phyloP scores from a whole-genome alignment of 2,329 filamentous ascomycete species.

The Fusarium sp. region DNA sequence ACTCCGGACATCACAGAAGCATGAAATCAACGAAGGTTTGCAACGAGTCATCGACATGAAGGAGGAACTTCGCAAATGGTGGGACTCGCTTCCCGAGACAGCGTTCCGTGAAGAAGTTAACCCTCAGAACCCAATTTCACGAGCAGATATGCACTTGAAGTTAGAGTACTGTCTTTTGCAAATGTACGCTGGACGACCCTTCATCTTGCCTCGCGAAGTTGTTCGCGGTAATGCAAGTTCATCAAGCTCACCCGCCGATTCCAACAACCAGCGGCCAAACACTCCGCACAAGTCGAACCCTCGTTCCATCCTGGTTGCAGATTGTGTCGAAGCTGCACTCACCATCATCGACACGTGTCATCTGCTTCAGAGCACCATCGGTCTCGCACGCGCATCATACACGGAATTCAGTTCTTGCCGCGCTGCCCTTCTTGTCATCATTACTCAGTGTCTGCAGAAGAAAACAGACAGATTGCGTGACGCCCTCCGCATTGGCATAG shows the following conservation, averaged over 20 bases:
- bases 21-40: slow-evolving; percentile 49
- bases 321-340: slow-evolving; percentile 64
- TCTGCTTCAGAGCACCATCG: slow-evolving; percentile 60
- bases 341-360: slow-evolving; percentile 63
- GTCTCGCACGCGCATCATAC: slow-evolving; percentile 65
- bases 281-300: slow-evolving; percentile 48
- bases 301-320: slow-evolving; percentile 57
- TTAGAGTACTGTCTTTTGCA: slow-evolving; percentile 64
- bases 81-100: slow-evolving; percentile 51
- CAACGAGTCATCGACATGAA: slow-evolving; percentile 52
- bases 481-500: slow-evolving; percentile 60
- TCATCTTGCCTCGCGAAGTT: slow-evolving; percentile 56
- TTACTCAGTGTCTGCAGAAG: slow-evolving; percentile 53
- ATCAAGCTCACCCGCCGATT: slow-evolving; percentile 48
- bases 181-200: slow-evolving; percentile 65
- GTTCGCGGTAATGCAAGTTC: slow-evolving; percentile 45
- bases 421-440: slow-evolving; percentile 62
- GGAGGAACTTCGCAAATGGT: slow-evolving; percentile 53
- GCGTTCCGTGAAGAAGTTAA: slow-evolving; percentile 53
- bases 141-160: slow-evolving; percentile 62
- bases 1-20: slow-evolving; percentile 49
- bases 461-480: slow-evolving; percentile 56
- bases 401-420: slow-evolving; percentile 67
- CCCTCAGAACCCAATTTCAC: slow-evolving; percentile 55
- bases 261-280: slow-evolving; percentile 43